Evolutionary conservation across 805 yeast species (phyloP).

Genomic region (Cyberlindnera suaveolens): DNA sequence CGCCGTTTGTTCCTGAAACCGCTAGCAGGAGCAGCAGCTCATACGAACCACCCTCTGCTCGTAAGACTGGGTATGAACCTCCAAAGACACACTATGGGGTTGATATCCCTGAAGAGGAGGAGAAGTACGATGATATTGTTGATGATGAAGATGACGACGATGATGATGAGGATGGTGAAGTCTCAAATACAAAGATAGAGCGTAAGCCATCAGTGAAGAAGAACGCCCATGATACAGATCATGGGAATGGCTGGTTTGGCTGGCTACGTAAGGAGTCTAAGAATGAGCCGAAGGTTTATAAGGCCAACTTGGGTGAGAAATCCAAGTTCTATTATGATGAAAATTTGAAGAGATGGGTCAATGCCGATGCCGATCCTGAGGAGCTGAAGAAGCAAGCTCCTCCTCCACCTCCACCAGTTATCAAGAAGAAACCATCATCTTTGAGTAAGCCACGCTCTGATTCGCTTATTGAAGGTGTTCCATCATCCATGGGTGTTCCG

Average conservation of each 20-base stretch:
- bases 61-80: constrained; percentile 21
- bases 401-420: constrained; percentile 47
- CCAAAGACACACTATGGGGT: constrained; percentile 17
- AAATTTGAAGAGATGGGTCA: constrained; percentile 81
- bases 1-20: constrained; percentile 11
- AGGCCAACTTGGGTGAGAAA: constrained; percentile 82
- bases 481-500: constrained; percentile 2
- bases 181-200: constrained; percentile 13
- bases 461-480: constrained; percentile 19
- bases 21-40: constrained; percentile 8
- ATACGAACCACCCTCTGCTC: constrained; percentile 23
- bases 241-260: constrained; percentile 40
- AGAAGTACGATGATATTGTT: constrained; percentile 34
- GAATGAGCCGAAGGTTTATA: constrained; percentile 69
- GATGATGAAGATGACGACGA: constrained; percentile 37
- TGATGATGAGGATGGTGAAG: constrained; percentile 25
- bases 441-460: constrained; percentile 33
- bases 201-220: constrained; percentile 17
- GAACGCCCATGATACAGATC: constrained; percentile 9
- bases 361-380: constrained; percentile 58
- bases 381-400: constrained; percentile 63
- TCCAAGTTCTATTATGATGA: constrained; percentile 76
- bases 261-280: constrained; percentile 54
- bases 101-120: constrained; percentile 26
- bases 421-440: constrained; percentile 30